Base-by-base conservation (phyloP, 106 monocot genomes). In the Dactylorhiza incarnata region DNA sequence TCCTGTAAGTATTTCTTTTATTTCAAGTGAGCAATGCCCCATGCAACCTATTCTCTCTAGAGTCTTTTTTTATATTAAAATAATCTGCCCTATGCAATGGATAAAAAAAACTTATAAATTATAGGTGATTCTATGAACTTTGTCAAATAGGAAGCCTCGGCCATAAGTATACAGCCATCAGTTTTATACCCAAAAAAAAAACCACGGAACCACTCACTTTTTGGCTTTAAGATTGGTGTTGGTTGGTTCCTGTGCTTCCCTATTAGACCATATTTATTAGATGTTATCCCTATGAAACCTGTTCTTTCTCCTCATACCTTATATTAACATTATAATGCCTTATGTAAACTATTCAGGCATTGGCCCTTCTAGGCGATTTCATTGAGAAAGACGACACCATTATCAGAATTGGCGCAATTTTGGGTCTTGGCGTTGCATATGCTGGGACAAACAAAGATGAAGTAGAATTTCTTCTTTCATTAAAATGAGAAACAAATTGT, bases 361-460 rank as follows among this genome's bases (percentile, higher is more conserved):
- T 91, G 76, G 94, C 97, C 13, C 85, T 99, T 52, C 76, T 99
- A 17, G 80, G 86, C 73, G 97, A 99, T 48, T 94, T 78, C 58
- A 81, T 99, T 47, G 78, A 86, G 48, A 99, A 86, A 85, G 97
- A 99, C 23, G 97, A 99, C 59, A 75, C 91, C 0, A 78, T 78
- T 16, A 91, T 88, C 17, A 78, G 89, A 55, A 99, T 99, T 77
- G 94, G 97, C n/a, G 91, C 97, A 69, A 99, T 99, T 62, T 74
- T 99, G 81, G 97, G 97, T 4, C 91, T 99, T 80, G 97, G 97
- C 14, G 91, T 99, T 84, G 87, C 97, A 76, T 99, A 99, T 85
- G 97, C 97, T 50, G 97, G 97, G 67, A 91, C 97, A 54, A 84
- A 91, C 48, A 94, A 99, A 78, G 97, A 91, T 22, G 94, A 99